Evolutionary conservation across 495 filamentous ascomycete species (phyloP).

Genomic region (Cercophora sp.): DNA sequence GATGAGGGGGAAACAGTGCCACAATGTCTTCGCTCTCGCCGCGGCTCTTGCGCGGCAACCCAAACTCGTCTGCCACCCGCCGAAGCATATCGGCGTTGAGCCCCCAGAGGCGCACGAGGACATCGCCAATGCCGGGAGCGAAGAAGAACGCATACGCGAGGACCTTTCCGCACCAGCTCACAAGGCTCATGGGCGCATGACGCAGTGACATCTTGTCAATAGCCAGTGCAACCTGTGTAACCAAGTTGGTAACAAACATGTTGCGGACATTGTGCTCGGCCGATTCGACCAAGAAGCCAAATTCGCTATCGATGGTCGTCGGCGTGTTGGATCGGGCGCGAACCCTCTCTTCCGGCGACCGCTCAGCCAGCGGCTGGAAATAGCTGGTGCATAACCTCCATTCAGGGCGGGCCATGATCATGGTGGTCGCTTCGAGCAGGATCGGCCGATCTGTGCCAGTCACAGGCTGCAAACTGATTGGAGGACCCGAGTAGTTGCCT

Average conservation of each 20-base stretch:
- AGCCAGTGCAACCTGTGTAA: slow-evolving; percentile 82
- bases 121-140: slow-evolving; percentile 82
- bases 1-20: slow-evolving; percentile 64
- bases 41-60: slow-evolving; percentile 44
- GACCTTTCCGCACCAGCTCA: slow-evolving; percentile 90
- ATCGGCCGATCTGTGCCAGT: slow-evolving; percentile 57
- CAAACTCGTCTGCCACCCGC: slow-evolving; percentile 64
- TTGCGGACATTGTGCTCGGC: slow-evolving; percentile 92
- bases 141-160: slow-evolving; percentile 97
- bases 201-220: slow-evolving; percentile 89
- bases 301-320: slow-evolving; percentile 55
- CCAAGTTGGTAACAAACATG: slow-evolving; percentile 80
- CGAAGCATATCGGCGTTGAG: slow-evolving; percentile 61
- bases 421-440: slow-evolving; percentile 78
- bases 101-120: slow-evolving; percentile 80
- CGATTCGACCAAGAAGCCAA: slow-evolving; percentile 81
- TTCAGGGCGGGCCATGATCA: slow-evolving; percentile 89
- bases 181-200: slow-evolving; percentile 85
- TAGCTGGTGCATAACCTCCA: slow-evolving; percentile 74
- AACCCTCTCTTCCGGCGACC: slow-evolving; percentile 38
- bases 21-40: slow-evolving; percentile 58
- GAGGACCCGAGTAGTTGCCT: slow-evolving; percentile 56
- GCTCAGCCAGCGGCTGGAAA: slow-evolving; percentile 55
- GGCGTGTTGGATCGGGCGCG: slow-evolving; percentile 34
- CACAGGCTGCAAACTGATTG: slow-evolving; percentile 25